Evolutionary conservation across 208 protist species (phyloP).

Genomic region (Trypanosoma avium): DNA sequence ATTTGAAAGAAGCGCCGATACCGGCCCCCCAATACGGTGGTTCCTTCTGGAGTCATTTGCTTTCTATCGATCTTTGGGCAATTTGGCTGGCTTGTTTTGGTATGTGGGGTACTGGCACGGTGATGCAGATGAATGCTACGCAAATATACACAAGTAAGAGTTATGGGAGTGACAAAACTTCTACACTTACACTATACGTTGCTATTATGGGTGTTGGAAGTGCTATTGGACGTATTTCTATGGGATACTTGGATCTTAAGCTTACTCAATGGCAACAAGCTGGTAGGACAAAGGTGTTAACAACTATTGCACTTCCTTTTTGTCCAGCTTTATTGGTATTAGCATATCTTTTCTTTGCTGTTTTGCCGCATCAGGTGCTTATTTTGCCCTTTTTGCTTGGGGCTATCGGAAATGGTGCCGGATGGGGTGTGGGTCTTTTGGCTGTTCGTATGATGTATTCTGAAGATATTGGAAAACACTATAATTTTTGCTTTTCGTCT

Average conservation of each 20-base stretch:
- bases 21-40: constrained; percentile 49
- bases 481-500: constrained; percentile 78
- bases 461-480: constrained; percentile 77
- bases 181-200: constrained; percentile 50
- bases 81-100: constrained; percentile 68
- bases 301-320: constrained; percentile 53
- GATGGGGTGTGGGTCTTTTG: constrained; percentile 58
- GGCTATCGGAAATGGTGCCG: constrained; percentile 60
- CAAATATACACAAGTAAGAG: constrained; percentile 73
- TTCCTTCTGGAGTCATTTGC: constrained; percentile 66
- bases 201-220: constrained; percentile 67
- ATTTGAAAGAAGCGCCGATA: not conserved
- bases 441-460: constrained; percentile 68
- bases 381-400: constrained; percentile 64
- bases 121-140: constrained; percentile 75
- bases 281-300: constrained; percentile 37
- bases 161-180: constrained; percentile 37
- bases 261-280: constrained; percentile 30
- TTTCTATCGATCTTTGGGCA: constrained; percentile 71
- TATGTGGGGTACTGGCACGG: constrained; percentile 67
- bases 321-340: constrained; percentile 34
- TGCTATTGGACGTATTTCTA: constrained; percentile 54
- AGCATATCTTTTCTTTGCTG: constrained; percentile 57
- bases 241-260: constrained; percentile 47
- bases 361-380: constrained; percentile 47